A percentile compares a stretch with the other conserved stretches of the same genome.
Evolutionary conservation across 208 protist genomes (phyloP).

Genomic region (Trichomonas tenax): DNA sequence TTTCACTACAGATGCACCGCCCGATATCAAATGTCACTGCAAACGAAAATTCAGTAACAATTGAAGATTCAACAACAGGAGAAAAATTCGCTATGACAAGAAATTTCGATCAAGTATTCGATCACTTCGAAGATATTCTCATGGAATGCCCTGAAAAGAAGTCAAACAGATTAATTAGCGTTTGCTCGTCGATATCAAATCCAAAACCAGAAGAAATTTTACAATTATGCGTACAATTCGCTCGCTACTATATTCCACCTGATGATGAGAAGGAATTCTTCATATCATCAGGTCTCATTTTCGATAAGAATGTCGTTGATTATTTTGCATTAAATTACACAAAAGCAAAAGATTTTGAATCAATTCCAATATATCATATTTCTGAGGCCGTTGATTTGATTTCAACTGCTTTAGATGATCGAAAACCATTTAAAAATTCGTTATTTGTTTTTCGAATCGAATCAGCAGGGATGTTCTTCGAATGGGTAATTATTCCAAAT

Average conservation of each 20-base stretch:
- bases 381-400: neutral
- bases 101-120: neutral
- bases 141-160: neutral
- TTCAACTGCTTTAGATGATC: neutral
- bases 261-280: neutral
- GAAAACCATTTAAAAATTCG: neutral
- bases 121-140: neutral
- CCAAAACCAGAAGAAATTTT: neutral
- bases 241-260: neutral
- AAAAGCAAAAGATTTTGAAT: neutral
- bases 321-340: neutral
- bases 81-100: neutral
- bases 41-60: neutral
- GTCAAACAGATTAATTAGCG: neutral
- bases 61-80: neutral
- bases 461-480: neutral
- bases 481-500: slow-evolving; percentile 20
- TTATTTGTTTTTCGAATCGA: slow-evolving; percentile 2
- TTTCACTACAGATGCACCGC: neutral
- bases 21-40: neutral
- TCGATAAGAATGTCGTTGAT: neutral
- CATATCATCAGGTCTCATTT: neutral
- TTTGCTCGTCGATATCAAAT: neutral
- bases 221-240: neutral
- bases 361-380: neutral